These are phyloP conservation scores for Blastomyces percursus DNA, from an alignment of 2,329 filamentous ascomycete genomes.

Conservation along the genomic window DNA sequence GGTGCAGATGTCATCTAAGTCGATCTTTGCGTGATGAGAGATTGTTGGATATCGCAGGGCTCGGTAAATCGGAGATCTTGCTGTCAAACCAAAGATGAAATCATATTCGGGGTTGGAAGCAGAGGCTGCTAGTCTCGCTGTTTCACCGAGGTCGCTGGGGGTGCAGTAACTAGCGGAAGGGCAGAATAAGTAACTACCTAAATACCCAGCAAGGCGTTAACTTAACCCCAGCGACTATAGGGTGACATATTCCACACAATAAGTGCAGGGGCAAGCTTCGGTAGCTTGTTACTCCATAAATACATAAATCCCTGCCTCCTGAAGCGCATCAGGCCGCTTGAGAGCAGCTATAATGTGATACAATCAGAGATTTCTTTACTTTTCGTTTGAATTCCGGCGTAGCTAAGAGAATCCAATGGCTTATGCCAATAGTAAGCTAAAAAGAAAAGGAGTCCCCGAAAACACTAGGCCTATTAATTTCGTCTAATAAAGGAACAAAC, in stretches of 20 bases:
- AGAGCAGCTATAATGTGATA: not conserved
- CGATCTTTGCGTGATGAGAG: not conserved
- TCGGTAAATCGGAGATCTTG: slow-evolving; percentile 3
- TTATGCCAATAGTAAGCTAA: not conserved
- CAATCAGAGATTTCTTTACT: not conserved
- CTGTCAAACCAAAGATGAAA: not conserved
- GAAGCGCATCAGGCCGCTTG: not conserved
- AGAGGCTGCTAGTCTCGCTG: not conserved
- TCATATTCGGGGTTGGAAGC: not conserved
- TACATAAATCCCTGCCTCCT: not conserved
- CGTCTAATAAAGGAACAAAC: not conserved
- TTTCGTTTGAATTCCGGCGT: not conserved
- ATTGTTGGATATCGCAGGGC: not conserved
- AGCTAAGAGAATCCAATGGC: not conserved
- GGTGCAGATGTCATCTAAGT: not conserved
- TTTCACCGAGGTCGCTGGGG: not conserved
- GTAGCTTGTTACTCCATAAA: not conserved
- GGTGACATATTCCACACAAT: not conserved
- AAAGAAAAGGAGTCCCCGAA: not conserved
- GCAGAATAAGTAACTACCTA: not conserved
- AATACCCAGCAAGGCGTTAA: not conserved
- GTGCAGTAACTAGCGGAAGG: not conserved
- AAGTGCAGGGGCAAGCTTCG: not conserved
- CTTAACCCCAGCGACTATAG: no score
- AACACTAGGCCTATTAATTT: not conserved